These are phyloP conservation scores for Annulohypoxylon stygium DNA, from an alignment of 495 filamentous ascomycete genomes.

Conservation along the genomic window DNA sequence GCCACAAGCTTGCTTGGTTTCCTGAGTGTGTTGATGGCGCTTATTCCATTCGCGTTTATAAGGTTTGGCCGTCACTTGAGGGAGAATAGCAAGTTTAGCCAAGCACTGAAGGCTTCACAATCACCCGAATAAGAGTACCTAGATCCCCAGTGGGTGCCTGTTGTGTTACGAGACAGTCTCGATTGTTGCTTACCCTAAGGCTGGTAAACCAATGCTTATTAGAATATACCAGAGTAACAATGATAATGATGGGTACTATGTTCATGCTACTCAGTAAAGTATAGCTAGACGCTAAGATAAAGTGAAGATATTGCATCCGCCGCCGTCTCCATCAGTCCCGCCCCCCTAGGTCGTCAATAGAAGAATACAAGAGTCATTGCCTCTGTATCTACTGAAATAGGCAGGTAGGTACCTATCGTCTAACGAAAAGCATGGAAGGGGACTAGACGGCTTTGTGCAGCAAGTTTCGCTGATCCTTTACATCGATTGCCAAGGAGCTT, in stretches of 20 bases:
- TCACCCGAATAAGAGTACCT: not conserved
- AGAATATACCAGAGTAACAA: not conserved
- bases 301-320: no score
- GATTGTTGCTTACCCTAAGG: not conserved
- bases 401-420: no score
- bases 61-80: constrained; percentile 12
- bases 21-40: not conserved
- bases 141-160: not conserved
- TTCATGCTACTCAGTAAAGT: not conserved
- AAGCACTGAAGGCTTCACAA: not conserved
- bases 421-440: no score
- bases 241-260: not conserved
- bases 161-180: not conserved
- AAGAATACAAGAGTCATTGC: no score
- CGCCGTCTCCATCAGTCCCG: no score
- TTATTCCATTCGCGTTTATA: constrained; percentile 25
- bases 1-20: constrained; percentile 13
- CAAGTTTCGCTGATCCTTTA: not conserved
- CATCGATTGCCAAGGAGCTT: not conserved
- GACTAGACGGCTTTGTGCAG: no score
- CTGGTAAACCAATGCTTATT: no score
- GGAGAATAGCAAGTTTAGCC: constrained; percentile 15
- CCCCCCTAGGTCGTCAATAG: no score
- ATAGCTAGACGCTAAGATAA: no score
- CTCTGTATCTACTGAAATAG: no score